Percentiles rank a stretch among this genome's conserved stretches.
Conservation (phyloP, 148 eudicot species). For the Rhododendron vialii region DNA sequence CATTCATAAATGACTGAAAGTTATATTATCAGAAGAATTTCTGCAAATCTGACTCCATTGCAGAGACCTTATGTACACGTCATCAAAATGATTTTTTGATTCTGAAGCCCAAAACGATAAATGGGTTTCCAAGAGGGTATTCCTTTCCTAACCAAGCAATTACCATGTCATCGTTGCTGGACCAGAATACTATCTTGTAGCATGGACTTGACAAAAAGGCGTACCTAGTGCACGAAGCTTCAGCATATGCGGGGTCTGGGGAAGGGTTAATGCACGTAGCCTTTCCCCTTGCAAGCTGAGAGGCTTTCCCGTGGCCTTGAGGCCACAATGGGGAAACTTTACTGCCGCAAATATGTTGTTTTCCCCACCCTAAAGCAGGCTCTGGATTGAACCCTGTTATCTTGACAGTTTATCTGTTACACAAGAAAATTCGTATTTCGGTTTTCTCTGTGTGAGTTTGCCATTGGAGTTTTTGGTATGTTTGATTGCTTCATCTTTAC, state of each 20-base stretch:
- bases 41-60: background rate
- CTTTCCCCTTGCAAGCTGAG: background rate
- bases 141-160: background rate
- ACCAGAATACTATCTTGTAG: background rate
- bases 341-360: background rate
- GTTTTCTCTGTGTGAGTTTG: background rate
- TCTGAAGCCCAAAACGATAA: background rate
- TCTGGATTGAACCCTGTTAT: background rate
- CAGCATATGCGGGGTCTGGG: background rate
- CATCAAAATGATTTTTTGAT: background rate
- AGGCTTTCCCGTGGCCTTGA: background rate
- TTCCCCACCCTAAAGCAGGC: background rate
- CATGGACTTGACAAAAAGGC: background rate
- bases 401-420: background rate
- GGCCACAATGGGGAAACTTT: background rate
- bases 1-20: background rate
- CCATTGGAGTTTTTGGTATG: background rate
- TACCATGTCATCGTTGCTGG: background rate
- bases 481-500: background rate
- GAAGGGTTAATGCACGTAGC: background rate
- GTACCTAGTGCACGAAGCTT: background rate
- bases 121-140: background rate
- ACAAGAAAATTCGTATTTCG: background rate
- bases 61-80: background rate
- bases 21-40: background rate